These are phyloP conservation scores for Musa schizocarpa DNA, from an alignment of 176 grass and related monocot species.

Conservation along the genomic window DNA sequence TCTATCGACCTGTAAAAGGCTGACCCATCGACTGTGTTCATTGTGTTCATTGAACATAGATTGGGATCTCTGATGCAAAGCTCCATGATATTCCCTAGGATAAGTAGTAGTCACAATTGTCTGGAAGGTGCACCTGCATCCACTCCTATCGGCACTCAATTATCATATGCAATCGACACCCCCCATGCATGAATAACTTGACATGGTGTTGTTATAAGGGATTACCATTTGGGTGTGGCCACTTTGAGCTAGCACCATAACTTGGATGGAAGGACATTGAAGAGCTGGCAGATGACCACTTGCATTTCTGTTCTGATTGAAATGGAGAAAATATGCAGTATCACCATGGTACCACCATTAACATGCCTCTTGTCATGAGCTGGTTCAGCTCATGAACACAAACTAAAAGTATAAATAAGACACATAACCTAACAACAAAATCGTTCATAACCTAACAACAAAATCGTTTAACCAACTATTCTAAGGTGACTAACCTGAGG, in stretches of 20 bases:
- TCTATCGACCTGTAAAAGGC: constrained; percentile 24
- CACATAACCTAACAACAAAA: background rate
- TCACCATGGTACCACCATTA: background rate
- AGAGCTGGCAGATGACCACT: constrained; percentile 22
- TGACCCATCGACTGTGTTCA: constrained; percentile 23
- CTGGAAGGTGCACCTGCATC: constrained; percentile 38
- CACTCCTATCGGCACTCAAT: background rate
- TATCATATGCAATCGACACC: background rate
- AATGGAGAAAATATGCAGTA: constrained; percentile 15
- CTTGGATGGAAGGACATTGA: constrained; percentile 20
- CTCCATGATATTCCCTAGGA: constrained; percentile 12
- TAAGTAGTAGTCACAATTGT: constrained; percentile 31
- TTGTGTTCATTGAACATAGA: constrained; percentile 10
- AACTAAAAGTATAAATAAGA: background rate
- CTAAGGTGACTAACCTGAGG: constrained; percentile 31
- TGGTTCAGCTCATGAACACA: background rate
- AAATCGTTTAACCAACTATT: background rate
- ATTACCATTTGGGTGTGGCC: constrained; percentile 26
- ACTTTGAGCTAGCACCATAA: constrained; percentile 19
- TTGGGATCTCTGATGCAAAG: constrained; percentile 35
- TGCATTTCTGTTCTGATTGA: constrained; percentile 21
- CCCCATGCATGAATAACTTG: background rate
- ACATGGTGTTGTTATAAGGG: constrained; percentile 2
- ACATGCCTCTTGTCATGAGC: constrained; percentile 13
- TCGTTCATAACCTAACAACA: background rate